A percentile compares a stretch with the other conserved stretches of the same genome.
phyloP scores from a whole-genome alignment of 352 stramenopile species.

The Globisporangium mamillatum region DNA sequence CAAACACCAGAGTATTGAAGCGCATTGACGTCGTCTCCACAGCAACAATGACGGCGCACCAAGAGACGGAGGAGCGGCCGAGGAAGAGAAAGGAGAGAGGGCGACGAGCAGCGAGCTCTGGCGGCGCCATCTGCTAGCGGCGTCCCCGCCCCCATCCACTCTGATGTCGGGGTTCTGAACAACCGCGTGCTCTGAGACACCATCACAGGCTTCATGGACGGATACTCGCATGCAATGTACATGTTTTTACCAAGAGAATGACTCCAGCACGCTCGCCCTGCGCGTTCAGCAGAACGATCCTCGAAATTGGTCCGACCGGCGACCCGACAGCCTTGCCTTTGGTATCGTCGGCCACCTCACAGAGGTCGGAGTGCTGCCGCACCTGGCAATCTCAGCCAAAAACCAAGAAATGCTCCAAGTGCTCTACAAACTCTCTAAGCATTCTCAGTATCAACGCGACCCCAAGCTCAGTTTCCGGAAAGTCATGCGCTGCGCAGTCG shows the following conservation, averaged over 20 bases:
- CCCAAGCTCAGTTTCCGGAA: neutral
- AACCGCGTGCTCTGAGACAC: neutral
- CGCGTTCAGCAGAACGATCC: too few species aligned
- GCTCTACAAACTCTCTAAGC: neutral
- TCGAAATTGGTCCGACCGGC: too few species aligned
- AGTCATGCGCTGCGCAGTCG: conserved; percentile 6
- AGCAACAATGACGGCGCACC: too few species aligned
- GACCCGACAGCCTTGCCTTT: too few species aligned
- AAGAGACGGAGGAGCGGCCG: too few species aligned
- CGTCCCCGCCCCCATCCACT: too few species aligned
- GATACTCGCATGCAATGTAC: neutral
- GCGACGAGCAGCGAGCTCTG: too few species aligned
- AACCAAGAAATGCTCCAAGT: conserved; percentile 1
- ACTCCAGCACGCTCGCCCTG: neutral
- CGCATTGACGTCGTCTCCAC: too few species aligned
- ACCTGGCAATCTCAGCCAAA: conserved; percentile 7
- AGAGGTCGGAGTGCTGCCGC: neutral
- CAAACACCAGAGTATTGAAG: too few species aligned
- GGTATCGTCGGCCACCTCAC: neutral
- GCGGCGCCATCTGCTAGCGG: too few species aligned
- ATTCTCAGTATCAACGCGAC: neutral
- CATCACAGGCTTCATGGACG: neutral
- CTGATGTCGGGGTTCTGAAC: too few species aligned
- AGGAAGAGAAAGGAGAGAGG: too few species aligned
- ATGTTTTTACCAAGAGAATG: neutral